phyloP scores from a whole-genome alignment of 108 stramenopile genomes.

The Cyclotella baltica region DNA sequence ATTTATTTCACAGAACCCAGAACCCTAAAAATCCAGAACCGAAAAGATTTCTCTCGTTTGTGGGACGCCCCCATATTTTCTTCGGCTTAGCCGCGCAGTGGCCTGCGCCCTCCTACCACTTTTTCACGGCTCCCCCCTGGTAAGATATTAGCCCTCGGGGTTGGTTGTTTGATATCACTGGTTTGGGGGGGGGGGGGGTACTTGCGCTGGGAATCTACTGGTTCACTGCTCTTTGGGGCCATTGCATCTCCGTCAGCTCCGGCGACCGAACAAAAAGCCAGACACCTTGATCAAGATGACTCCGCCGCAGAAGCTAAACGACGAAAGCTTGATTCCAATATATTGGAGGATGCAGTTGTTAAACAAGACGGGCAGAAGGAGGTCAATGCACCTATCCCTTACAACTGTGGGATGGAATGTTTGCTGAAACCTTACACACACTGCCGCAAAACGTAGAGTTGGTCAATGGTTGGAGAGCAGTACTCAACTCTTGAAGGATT shows the following conservation, averaged over 20 bases:
- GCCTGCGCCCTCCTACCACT: too few relatives aligned
- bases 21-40: too few relatives aligned
- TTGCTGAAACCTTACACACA: neutral
- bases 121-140: too few relatives aligned
- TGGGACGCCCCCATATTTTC: too few relatives aligned
- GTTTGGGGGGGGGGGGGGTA: constrained; percentile 16
- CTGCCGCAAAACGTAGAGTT: too few relatives aligned
- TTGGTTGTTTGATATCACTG: neutral
- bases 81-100: too few relatives aligned
- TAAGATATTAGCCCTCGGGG: neutral
- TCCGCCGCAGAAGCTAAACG: neutral
- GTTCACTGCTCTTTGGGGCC: neutral
- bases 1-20: too few relatives aligned
- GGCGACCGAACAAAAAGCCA: neutral
- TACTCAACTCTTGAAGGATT: neutral
- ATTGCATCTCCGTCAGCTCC: neutral
- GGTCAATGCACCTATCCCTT: neutral
- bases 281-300: neutral
- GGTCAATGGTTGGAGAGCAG: neutral
- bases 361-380: constrained; percentile 15
- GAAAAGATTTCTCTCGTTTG: too few relatives aligned
- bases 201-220: neutral
- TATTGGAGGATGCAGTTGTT: too few relatives aligned
- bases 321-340: too few relatives aligned
- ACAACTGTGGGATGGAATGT: constrained; percentile 6